phyloP scores from a whole-genome alignment of 164 flowering plant species.

The Tetrastigma voinierianum region DNA sequence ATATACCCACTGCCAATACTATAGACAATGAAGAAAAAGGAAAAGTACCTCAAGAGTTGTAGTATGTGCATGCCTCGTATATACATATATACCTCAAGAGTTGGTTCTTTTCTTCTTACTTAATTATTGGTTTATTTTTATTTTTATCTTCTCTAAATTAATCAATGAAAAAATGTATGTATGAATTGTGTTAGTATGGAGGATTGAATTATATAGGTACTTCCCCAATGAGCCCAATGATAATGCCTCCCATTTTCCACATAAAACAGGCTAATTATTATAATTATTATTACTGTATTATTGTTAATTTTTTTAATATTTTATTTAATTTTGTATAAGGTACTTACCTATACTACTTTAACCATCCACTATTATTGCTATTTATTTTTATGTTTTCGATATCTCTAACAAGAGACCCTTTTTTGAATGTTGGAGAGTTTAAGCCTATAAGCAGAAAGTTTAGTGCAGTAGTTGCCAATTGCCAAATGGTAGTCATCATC shows the following conservation, averaged over 20 bases:
- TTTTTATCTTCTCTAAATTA: too few species aligned
- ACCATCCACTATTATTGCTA: too few species aligned
- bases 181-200: not conserved
- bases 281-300: too few species aligned
- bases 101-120: not conserved
- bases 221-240: not conserved
- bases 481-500: too few species aligned
- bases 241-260: conserved; percentile 4
- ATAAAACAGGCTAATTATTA: not conserved
- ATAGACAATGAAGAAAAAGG: conserved; percentile 11
- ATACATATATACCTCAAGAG: not conserved
- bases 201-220: not conserved
- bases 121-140: not conserved
- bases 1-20: not conserved
- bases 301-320: too few species aligned
- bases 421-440: too few species aligned
- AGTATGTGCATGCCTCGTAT: not conserved
- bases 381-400: too few species aligned
- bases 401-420: too few species aligned
- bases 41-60: conserved; percentile 1
- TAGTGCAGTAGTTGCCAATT: too few species aligned
- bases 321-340: too few species aligned
- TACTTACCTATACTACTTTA: too few species aligned
- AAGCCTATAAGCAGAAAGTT: too few species aligned
- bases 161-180: not conserved